phyloP scores from a whole-genome alignment of 2,329 filamentous ascomycete genomes.

The Fusarium sp. region DNA sequence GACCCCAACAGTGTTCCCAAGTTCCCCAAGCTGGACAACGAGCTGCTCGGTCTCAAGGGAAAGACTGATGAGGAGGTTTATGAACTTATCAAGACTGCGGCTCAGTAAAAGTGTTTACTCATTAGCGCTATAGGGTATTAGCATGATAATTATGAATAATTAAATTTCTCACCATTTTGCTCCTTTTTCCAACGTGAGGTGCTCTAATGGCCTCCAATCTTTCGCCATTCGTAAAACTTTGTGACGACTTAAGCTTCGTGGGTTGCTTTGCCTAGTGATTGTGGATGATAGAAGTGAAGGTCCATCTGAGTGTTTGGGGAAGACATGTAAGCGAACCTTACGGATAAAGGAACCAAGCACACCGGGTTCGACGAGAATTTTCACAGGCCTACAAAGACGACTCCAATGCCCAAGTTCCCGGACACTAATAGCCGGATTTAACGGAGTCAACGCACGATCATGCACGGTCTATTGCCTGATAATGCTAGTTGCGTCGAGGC shows the following conservation, averaged over 20 bases:
- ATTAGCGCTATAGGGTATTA: not conserved
- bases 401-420: not conserved
- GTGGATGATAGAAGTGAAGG: not conserved
- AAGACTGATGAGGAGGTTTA: constrained; percentile 55
- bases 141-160: not conserved
- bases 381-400: not conserved
- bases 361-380: not conserved
- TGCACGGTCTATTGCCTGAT: not conserved
- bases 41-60: constrained; percentile 58
- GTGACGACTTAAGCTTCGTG: not conserved
- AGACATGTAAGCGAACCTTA: not conserved
- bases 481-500: not conserved
- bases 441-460: not conserved
- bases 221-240: not conserved
- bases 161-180: not conserved
- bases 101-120: constrained; percentile 14
- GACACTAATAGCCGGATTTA: not conserved
- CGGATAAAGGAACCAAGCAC: not conserved
- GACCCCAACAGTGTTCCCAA: constrained; percentile 48
- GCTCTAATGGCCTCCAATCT: not conserved
- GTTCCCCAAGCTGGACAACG: constrained; percentile 55
- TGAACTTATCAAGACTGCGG: constrained; percentile 41
- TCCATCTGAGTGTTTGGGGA: not conserved
- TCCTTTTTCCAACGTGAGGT: too few species aligned
- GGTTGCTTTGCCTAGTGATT: too few species aligned